A percentile compares a stretch with the other conserved stretches of the same genome.
phyloP scores from a whole-genome alignment of 2,329 filamentous ascomycete genomes.

The Colletotrichum agaves region DNA sequence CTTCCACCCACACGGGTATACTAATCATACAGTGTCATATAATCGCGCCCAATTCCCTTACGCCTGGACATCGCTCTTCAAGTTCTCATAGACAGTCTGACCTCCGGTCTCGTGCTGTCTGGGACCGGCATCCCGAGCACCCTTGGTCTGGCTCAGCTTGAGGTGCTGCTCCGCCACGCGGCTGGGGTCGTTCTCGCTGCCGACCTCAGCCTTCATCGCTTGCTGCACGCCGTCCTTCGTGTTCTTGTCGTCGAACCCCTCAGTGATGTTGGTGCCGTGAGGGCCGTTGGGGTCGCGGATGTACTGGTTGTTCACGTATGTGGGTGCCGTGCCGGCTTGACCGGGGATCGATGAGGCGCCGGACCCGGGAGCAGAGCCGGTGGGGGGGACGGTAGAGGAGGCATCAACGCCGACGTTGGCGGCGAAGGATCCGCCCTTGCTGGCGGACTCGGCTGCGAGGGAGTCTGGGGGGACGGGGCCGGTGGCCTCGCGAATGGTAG shows the following conservation, averaged over 20 bases:
- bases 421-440: slow-evolving; percentile 68
- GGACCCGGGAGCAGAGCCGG: slow-evolving; percentile 19
- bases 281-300: slow-evolving; percentile 47
- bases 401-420: slow-evolving; percentile 65
- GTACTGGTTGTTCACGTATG: slow-evolving; percentile 51
- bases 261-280: slow-evolving; percentile 56
- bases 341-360: slow-evolving; percentile 27
- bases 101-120: slow-evolving; percentile 42
- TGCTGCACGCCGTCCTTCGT: slow-evolving; percentile 51
- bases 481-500: slow-evolving; percentile 66
- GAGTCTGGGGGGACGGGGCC: slow-evolving; percentile 75
- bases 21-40: slow-evolving; percentile 27
- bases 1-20: neutral
- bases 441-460: slow-evolving; percentile 78
- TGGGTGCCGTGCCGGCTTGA: slow-evolving; percentile 47
- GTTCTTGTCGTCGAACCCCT: slow-evolving; percentile 48
- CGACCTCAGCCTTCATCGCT: slow-evolving; percentile 55
- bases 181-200: slow-evolving; percentile 59
- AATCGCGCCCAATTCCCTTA: neutral
- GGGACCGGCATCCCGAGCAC: slow-evolving; percentile 41
- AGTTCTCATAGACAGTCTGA: slow-evolving; percentile 46
- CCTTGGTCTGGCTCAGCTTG: slow-evolving; percentile 40
- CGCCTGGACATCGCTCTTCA: slow-evolving; percentile 41
- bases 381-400: slow-evolving; percentile 45
- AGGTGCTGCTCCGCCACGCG: slow-evolving; percentile 57